These are phyloP conservation scores for Ceriops tagal DNA, from an alignment of 345 rosid species.

Conservation along the genomic window DNA sequence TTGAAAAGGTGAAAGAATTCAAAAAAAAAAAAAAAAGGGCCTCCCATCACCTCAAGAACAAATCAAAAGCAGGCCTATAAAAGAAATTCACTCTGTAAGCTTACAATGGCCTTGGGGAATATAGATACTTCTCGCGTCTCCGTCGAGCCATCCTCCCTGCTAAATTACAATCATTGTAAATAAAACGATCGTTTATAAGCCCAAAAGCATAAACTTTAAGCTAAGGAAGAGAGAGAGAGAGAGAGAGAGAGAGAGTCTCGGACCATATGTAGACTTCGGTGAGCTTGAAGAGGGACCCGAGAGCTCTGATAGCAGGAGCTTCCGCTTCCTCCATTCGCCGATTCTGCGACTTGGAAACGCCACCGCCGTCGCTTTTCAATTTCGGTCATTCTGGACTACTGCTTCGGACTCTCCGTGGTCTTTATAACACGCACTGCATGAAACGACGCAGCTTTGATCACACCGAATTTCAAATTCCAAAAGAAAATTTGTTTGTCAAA, in stretches of 20 bases:
- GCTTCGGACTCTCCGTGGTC: no score
- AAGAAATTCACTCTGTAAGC: not conserved
- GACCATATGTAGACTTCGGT: slow-evolving; percentile 68
- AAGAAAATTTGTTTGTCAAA: no score
- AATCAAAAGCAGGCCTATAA: no score
- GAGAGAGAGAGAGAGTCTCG: not conserved
- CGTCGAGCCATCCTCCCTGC: slow-evolving; percentile 61
- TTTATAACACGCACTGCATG: no score
- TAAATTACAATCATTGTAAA: not conserved
- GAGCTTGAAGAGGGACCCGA: slow-evolving; percentile 73
- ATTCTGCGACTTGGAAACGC: not conserved
- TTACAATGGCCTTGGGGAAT: slow-evolving; percentile 33
- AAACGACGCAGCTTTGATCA: no score
- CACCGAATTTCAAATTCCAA: no score
- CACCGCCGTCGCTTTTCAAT: no score
- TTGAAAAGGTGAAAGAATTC: no score
- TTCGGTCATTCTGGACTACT: no score
- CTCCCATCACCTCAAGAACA: no score
- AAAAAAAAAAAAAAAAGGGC: no score
- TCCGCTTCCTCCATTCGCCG: not conserved
- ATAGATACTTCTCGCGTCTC: slow-evolving; percentile 29
- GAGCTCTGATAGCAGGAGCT: slow-evolving; percentile 48
- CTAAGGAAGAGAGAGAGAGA: not conserved
- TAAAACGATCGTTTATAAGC: not conserved
- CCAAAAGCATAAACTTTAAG: not conserved